These are phyloP conservation scores for Dothiorella sarmentorum DNA, from an alignment of 2,329 filamentous ascomycete species.

Conservation along the genomic window DNA sequence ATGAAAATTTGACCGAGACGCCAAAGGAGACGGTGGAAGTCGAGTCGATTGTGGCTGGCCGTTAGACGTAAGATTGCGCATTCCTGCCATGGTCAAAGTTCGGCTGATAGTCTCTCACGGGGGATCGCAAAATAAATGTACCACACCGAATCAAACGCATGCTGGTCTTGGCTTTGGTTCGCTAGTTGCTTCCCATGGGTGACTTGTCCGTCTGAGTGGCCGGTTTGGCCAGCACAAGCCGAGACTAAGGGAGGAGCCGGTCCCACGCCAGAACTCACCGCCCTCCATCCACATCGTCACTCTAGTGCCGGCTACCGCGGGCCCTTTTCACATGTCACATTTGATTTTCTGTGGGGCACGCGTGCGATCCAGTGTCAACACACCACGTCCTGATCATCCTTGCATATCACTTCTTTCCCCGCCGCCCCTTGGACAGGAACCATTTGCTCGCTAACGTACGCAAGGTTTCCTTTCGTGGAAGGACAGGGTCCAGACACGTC, in stretches of 20 bases:
- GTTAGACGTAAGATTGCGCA: conserved; percentile 6
- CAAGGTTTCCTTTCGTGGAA: not conserved
- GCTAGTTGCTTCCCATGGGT: too few species aligned
- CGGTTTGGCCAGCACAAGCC: too few species aligned
- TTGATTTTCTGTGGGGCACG: not conserved
- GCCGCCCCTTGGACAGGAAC: too few species aligned
- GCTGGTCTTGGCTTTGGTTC: too few species aligned
- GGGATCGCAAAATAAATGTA: not conserved
- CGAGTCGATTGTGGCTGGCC: conserved; percentile 5
- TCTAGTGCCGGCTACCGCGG: not conserved
- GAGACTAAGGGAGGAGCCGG: not conserved
- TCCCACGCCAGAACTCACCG: conserved; percentile 13
- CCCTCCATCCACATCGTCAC: not conserved
- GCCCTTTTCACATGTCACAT: conserved; percentile 8
- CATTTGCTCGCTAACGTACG: not conserved
- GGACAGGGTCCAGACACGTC: too few species aligned
- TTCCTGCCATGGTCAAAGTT: not conserved
- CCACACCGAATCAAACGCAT: not conserved
- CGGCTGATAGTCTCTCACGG: too few species aligned
- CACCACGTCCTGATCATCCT: not conserved
- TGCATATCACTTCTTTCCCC: not conserved
- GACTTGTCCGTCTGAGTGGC: too few species aligned
- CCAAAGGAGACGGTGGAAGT: conserved; percentile 66
- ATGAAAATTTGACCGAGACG: conserved; percentile 78
- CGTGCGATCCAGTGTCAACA: conserved; percentile 3